Evolutionary conservation across 805 yeast species (phyloP).

Genomic region (Ogataea ganodermae): DNA sequence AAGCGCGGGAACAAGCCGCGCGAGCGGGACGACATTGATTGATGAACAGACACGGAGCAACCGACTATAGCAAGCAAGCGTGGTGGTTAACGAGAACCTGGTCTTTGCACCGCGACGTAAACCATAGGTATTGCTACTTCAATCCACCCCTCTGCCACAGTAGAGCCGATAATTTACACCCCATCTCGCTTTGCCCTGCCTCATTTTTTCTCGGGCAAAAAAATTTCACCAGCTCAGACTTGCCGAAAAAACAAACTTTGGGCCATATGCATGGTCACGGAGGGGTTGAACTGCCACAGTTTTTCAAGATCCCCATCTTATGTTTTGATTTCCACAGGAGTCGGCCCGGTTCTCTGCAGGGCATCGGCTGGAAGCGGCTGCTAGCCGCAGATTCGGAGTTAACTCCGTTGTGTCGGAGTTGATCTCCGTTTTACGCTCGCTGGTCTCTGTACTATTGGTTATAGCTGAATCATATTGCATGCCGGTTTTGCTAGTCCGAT

Average conservation of each 20-base stretch:
- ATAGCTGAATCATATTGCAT: background rate
- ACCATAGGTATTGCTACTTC: too few relatives aligned
- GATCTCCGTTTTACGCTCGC: background rate
- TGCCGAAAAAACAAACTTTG: background rate
- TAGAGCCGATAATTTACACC: too few relatives aligned
- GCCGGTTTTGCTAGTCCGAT: background rate
- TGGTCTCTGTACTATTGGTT: background rate
- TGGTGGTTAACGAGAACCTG: too few relatives aligned
- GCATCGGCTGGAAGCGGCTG: background rate
- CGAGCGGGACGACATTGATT: too few relatives aligned
- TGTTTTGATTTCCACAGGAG: constrained; percentile 5
- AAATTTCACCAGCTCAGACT: background rate
- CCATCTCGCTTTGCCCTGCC: constrained; percentile 1
- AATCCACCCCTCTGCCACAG: too few relatives aligned
- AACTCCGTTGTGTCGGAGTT: background rate
- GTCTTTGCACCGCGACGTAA: too few relatives aligned
- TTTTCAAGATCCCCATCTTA: background rate
- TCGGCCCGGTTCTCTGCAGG: background rate
- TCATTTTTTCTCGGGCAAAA: background rate
- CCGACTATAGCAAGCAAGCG: too few relatives aligned
- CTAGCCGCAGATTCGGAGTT: background rate
- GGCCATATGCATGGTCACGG: constrained; percentile 2
- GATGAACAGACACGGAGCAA: too few relatives aligned
- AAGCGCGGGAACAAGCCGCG: too few relatives aligned
- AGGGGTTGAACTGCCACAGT: background rate